Percentiles rank a stretch among this genome's conserved stretches.
These are phyloP conservation scores for Mycoemilia scoparia DNA, from an alignment of 192 early-diverging fungal genomes.

Conservation along the genomic window DNA sequence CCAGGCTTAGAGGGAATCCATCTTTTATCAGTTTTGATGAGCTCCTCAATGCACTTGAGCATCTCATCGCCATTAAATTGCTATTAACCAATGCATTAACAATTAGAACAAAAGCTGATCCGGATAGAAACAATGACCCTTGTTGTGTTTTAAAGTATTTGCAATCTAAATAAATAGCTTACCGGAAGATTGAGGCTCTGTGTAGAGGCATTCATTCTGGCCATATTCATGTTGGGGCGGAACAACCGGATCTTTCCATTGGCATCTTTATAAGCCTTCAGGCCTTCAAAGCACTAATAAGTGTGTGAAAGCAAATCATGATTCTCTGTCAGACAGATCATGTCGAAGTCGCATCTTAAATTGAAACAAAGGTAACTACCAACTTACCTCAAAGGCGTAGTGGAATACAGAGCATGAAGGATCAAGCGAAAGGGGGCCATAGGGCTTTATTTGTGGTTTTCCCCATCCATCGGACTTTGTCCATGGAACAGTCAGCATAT, in stretches of 20 bases:
- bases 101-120: slow-evolving; percentile 1
- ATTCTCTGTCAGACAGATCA: not conserved
- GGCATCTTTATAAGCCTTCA: slow-evolving; percentile 88
- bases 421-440: slow-evolving; percentile 55
- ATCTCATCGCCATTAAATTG: slow-evolving; percentile 60
- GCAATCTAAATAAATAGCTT: too few species aligned
- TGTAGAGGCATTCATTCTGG: slow-evolving; percentile 59
- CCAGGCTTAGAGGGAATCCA: slow-evolving; percentile 88
- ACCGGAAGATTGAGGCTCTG: slow-evolving; percentile 71
- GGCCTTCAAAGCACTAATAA: slow-evolving; percentile 89
- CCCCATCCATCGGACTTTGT: slow-evolving; percentile 45
- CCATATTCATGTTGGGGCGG: slow-evolving; percentile 97
- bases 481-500: slow-evolving; percentile 84
- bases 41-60: slow-evolving; percentile 66
- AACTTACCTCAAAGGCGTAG: slow-evolving; percentile 78
- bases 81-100: too few species aligned
- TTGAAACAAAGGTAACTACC: too few species aligned
- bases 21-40: slow-evolving; percentile 54
- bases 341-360: not conserved
- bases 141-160: not conserved
- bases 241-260: slow-evolving; percentile 75
- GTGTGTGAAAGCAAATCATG: not conserved
- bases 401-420: slow-evolving; percentile 87
- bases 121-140: not conserved
- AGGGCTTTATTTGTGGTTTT: slow-evolving; percentile 59